Base-by-base conservation (phyloP, 139 green algal genomes). In the Auxenochlorella pyrenoidosa region DNA sequence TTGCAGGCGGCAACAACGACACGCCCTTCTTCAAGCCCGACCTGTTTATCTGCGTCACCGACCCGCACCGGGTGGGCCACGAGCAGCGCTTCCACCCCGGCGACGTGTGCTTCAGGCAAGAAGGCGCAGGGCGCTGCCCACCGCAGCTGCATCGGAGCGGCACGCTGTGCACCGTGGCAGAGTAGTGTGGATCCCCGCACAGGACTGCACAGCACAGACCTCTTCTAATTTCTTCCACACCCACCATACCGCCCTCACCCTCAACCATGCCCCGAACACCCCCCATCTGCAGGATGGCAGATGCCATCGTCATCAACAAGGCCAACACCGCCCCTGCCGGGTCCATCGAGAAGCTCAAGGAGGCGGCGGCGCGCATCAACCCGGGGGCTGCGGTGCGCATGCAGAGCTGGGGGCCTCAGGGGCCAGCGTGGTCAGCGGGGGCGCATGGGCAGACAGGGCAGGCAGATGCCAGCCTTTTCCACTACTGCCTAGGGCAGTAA, bases 301-400 rank as follows among this genome's bases (percentile, higher is more conserved):
- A 89, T 40, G 81, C 75, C 34, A 81, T 93, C 59, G 75, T 93
- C 10, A 85, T 93, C 60, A 93, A 93, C 86, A 93, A 93, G 84
- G 91, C 89, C 54, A 93, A 93, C 89, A 93, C 89, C 43, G 91
- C 91, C 18, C 86, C 89, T 18, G n/a, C 47, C 26, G 89, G 76
- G n/a, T 63, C 47, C 1, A 59, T 93, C 26, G 68, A 92, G n/a
- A 90, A 92, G 41, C 51, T 89, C 22, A 34, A 41, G 41, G 82
- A 80, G 40, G 79, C 82, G 10, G 70, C 84, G 40, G 72, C 34
- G 21, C 15, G 32, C 47, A 83, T 83, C 51, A 66, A 83, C 77
- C 77, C 77, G 2, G 5, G 51, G 24, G 77, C 77, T 47, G 36
- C 30, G 32, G 77, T 83, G 77, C 1, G 77, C 38, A n/a, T 26